These are phyloP conservation scores for Euphorbia tirucalli DNA, from an alignment of 345 rosid species.

Conservation along the genomic window DNA sequence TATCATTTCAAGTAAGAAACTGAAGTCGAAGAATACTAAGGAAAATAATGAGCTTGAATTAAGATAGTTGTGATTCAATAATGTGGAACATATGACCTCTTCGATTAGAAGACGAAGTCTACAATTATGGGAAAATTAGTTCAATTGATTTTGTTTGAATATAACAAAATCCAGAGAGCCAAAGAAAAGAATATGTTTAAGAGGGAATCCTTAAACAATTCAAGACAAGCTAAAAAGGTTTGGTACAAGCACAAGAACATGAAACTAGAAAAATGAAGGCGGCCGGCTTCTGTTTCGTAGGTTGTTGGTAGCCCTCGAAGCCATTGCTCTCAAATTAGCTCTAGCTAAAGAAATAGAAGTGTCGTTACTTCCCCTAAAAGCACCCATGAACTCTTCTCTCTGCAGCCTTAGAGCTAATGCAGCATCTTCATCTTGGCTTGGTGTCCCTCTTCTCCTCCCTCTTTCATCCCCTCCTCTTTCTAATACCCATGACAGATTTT, in stretches of 20 bases:
- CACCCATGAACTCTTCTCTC: conserved; percentile 73
- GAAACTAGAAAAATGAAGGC: not conserved
- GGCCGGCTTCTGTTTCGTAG: conserved; percentile 37
- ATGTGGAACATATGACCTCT: no score
- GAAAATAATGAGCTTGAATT: no score
- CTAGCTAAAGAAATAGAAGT: conserved; percentile 52
- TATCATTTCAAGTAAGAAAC: no score
- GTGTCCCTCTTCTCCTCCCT: conserved; percentile 30
- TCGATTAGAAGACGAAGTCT: no score
- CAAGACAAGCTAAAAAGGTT: not conserved
- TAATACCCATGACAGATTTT: conserved; percentile 27
- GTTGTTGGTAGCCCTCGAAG: conserved; percentile 67
- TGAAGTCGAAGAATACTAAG: no score
- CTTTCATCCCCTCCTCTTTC: conserved; percentile 16
- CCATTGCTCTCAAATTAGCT: conserved; percentile 89
- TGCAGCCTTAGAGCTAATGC: conserved; percentile 82
- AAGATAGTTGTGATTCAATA: no score
- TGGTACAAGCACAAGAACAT: not conserved
- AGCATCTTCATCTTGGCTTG: conserved; percentile 68
- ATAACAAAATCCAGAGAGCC: not conserved
- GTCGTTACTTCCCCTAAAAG: conserved; percentile 38
- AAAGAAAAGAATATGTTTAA: not conserved
- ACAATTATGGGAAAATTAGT: no score
- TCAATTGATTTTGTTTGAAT: no score
- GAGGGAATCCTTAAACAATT: not conserved